Conservation (phyloP, 805 yeast genomes). For the Yamadazyma phyllophila region DNA sequence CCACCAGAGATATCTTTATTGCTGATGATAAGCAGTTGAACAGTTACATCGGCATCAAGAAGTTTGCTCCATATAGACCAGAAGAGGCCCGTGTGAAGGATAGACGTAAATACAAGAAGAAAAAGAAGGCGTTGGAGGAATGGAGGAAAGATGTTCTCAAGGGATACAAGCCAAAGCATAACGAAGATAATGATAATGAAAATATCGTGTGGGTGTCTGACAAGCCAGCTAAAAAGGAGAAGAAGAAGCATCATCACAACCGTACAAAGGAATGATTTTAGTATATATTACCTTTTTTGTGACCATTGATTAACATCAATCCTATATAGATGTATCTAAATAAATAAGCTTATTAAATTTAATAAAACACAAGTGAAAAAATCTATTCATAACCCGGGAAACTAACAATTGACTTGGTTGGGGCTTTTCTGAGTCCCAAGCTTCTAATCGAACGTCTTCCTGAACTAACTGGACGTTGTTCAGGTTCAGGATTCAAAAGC, state of each 20-base stretch:
- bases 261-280: neutral
- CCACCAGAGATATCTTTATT: constrained; percentile 79
- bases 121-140: constrained; percentile 76
- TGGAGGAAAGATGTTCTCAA: constrained; percentile 88
- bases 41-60: constrained; percentile 82
- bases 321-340: constrained; percentile 1
- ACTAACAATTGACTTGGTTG: constrained; percentile 32
- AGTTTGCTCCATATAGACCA: constrained; percentile 89
- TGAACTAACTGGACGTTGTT: constrained; percentile 11
- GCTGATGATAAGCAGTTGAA: constrained; percentile 89
- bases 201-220: constrained; percentile 31
- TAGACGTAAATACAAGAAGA: constrained; percentile 70
- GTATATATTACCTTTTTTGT: neutral
- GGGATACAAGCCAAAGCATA: constrained; percentile 45
- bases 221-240: constrained; percentile 7
- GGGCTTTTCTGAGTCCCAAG: constrained; percentile 26
- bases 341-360: neutral
- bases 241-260: constrained; percentile 9
- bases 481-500: constrained; percentile 13
- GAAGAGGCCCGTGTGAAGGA: constrained; percentile 71
- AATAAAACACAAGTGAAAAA: neutral
- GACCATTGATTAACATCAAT: neutral
- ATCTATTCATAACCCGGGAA: constrained; percentile 13
- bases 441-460: constrained; percentile 26
- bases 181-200: constrained; percentile 34